Percentiles rank a stretch among this genome's conserved stretches.
These are phyloP conservation scores for Lactarius sp. DNA, from an alignment of 768 basidiomycete genomes.

Conservation along the genomic window DNA sequence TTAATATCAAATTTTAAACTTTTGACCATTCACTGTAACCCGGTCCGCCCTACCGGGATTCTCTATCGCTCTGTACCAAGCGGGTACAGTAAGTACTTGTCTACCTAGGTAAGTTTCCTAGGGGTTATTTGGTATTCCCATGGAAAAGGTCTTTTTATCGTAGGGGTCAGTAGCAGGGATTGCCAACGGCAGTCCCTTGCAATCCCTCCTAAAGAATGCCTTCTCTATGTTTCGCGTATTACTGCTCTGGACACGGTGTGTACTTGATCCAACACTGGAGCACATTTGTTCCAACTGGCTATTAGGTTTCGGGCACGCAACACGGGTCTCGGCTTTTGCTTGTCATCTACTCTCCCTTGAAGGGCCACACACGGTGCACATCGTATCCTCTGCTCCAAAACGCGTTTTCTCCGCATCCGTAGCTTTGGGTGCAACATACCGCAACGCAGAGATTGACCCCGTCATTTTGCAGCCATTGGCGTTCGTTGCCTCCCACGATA, in stretches of 20 bases:
- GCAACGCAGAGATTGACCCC: constrained; percentile 70
- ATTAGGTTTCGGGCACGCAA: constrained; percentile 78
- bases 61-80: background rate
- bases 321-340: constrained; percentile 72
- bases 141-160: background rate
- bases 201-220: background rate
- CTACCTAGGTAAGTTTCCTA: background rate
- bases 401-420: constrained; percentile 67
- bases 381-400: constrained; percentile 70
- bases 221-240: constrained; percentile 50
- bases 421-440: constrained; percentile 57
- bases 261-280: background rate
- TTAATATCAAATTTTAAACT: background rate
- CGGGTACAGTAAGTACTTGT: background rate
- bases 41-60: too few relatives aligned
- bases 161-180: background rate
- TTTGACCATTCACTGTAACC: too few relatives aligned
- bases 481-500: constrained; percentile 38
- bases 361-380: constrained; percentile 46
- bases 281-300: background rate
- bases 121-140: background rate
- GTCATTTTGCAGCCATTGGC: constrained; percentile 78
- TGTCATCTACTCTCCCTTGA: constrained; percentile 49
- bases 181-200: background rate
- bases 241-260: constrained; percentile 70